phyloP scores from a whole-genome alignment of 2,329 filamentous ascomycete species.

The Aspergillus aculeatinus region DNA sequence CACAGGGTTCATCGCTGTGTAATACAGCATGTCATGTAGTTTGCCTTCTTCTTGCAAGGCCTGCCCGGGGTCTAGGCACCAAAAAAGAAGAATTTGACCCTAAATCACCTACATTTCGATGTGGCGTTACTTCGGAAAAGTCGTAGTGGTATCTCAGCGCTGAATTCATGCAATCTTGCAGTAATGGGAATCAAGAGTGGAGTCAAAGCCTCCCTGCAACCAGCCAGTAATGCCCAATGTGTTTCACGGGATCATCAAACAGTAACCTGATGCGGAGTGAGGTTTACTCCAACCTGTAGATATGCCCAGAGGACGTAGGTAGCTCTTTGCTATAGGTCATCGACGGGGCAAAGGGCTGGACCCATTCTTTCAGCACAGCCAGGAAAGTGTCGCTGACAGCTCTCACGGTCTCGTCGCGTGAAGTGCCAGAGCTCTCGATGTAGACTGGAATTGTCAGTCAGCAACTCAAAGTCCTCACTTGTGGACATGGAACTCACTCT shows the following conservation, averaged over 20 bases:
- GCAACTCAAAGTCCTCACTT: background rate
- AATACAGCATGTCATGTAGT: background rate
- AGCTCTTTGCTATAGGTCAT: slow-evolving; percentile 39
- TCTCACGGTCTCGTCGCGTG: slow-evolving; percentile 35
- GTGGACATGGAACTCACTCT: slow-evolving; percentile 42
- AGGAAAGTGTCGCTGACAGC: slow-evolving; percentile 40
- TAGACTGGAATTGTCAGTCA: slow-evolving; percentile 34
- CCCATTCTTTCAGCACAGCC: slow-evolving; percentile 41
- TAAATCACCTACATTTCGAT: background rate
- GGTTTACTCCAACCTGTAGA: slow-evolving; percentile 24
- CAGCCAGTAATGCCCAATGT: slow-evolving; percentile 7
- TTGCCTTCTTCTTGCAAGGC: background rate
- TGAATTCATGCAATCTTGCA: slow-evolving; percentile 7
- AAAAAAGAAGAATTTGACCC: background rate
- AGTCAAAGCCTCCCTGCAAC: slow-evolving; percentile 2
- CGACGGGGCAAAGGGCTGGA: slow-evolving; percentile 37
- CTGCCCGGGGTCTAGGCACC: background rate
- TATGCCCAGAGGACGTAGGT: slow-evolving; percentile 40
- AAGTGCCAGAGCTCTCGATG: slow-evolving; percentile 42
- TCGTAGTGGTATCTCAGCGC: slow-evolving; percentile 5
- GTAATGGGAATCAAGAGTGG: slow-evolving; percentile 1
- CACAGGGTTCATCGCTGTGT: background rate
- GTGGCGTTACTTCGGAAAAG: background rate
- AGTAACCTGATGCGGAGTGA: slow-evolving; percentile 9
- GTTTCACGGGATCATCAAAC: background rate